Percentiles rank a stretch among this genome's conserved stretches.
These are phyloP conservation scores for Termitomyces titanicus DNA, from an alignment of 768 basidiomycete species.

Conservation along the genomic window DNA sequence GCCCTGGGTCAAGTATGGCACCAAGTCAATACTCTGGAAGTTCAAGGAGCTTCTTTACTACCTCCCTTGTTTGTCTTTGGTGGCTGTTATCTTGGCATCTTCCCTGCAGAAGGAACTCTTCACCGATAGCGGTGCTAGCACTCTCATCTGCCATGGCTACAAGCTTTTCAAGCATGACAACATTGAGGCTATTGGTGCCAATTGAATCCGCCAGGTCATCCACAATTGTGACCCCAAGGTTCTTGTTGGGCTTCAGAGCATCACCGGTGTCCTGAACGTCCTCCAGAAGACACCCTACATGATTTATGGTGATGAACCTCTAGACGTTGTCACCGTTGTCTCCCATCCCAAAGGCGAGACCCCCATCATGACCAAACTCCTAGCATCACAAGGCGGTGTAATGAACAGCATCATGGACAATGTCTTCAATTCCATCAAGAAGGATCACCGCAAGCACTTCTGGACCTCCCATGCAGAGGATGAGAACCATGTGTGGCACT, in stretches of 20 bases:
- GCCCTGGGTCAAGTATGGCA: constrained; percentile 98
- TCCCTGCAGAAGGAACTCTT: constrained; percentile 97
- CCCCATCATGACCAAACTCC: constrained; percentile 90
- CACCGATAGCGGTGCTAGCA: constrained; percentile 96
- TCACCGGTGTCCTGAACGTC: constrained; percentile 81
- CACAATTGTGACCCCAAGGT: constrained; percentile 96
- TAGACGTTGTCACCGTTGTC: constrained; percentile 93
- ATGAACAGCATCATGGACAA: constrained; percentile 96
- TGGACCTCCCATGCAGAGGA: constrained; percentile 98
- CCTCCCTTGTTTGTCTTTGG: constrained; percentile 96
- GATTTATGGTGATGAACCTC: constrained; percentile 97
- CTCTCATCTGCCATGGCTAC: constrained; percentile 96
- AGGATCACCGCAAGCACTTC: constrained; percentile 90
- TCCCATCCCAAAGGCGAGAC: constrained; percentile 85
- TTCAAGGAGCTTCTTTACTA: constrained; percentile 99
- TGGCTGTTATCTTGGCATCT: constrained; percentile 93
- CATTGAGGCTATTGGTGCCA: constrained; percentile 83
- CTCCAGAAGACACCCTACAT: constrained; percentile 84
- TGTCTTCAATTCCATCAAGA: constrained; percentile 94
- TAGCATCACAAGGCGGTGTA: constrained; percentile 82
- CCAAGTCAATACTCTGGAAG: constrained; percentile 97
- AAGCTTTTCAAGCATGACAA: constrained; percentile 89
- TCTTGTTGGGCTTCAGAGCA: constrained; percentile 73
- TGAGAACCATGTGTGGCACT: constrained; percentile 98
- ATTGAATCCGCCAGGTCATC: constrained; percentile 91